Evolutionary conservation across 352 stramenopile genomes (phyloP), one percentile per base, ranked within the genome.

Genomic region (Phytophthora ohioensis): DNA sequence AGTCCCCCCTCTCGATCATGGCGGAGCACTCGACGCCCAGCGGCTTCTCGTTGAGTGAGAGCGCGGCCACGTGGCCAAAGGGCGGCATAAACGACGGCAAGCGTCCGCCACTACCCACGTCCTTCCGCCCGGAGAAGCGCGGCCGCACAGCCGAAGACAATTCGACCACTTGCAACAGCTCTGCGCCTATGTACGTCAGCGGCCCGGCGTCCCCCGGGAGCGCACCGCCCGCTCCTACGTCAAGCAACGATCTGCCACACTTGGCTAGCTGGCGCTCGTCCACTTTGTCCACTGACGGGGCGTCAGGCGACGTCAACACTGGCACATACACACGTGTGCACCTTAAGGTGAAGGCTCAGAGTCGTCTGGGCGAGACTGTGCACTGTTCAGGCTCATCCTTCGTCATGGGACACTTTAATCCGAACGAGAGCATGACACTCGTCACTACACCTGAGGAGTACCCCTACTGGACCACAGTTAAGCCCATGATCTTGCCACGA

Each of bases 361-460:
- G 82, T n/a, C 88, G 87, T 7, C 72, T 93, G 42, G 88, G 88
- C 60, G 88, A 95, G 73, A 87, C 76, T 9, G 78, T 95, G 60
- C 87, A 94, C 63, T 91, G 82, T 64, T 92, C 83, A 2, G 88
- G 88, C 32, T 91, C 88, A 64, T 93, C 87, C 21, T 91, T 94
- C 67, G 80, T 90, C 12, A 95, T 95, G 88, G 88, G 88, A 13
- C 86, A 95, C 76, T 95, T 93, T 75, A 95, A 95, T 62, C 87
- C 87, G 65, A 95, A 82, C 67, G 86, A 95, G 57, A 92, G 84
- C 43, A 93, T 99, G 63, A 95, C 97, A 66, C 91, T 99, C 62
- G 92, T 98, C 27, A 99, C 97, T 2, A 98, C 93, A 31, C 97
- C 97, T 0, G 93, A 98, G n/a, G 82, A 91, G 4, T 99, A 99